A percentile compares a stretch with the other conserved stretches of the same genome.
Conservation (phyloP, 2,329 filamentous ascomycete species). For the Ophiosphaerella narmari region DNA sequence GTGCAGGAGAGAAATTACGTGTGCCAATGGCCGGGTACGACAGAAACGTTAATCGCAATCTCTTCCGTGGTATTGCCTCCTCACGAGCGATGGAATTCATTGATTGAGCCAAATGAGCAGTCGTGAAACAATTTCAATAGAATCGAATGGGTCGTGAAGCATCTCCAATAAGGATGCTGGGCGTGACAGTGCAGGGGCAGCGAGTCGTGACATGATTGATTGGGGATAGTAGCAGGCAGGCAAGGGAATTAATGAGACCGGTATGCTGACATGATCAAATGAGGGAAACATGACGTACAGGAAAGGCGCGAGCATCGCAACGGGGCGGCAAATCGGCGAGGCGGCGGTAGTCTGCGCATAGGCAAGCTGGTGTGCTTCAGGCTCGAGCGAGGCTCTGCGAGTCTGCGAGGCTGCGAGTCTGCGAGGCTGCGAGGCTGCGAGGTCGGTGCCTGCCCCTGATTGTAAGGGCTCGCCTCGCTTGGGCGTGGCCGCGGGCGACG, state of each 20-base stretch:
- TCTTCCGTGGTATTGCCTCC: neutral
- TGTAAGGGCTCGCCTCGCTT: slow-evolving; percentile 14
- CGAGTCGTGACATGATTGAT: too few relatives aligned
- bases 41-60: slow-evolving; percentile 6
- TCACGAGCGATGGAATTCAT: neutral
- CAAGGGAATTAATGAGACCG: too few relatives aligned
- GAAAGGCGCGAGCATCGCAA: neutral
- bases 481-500: slow-evolving; percentile 10
- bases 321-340: slow-evolving; percentile 1
- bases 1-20: neutral
- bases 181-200: too few relatives aligned
- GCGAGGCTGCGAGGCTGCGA: slow-evolving; percentile 4
- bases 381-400: slow-evolving; percentile 11
- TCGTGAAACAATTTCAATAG: neutral
- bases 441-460: slow-evolving; percentile 14
- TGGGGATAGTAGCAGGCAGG: too few relatives aligned
- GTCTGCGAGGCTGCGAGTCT: neutral
- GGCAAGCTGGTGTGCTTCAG: neutral
- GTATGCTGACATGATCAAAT: neutral
- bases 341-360: neutral
- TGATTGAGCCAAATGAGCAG: slow-evolving; percentile 1
- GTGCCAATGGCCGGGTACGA: neutral
- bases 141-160: neutral
- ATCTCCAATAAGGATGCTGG: neutral
- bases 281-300: slow-evolving; percentile 2